phyloP scores from a whole-genome alignment of 805 yeast species.

The Isabelozyma pseudorhagii region DNA sequence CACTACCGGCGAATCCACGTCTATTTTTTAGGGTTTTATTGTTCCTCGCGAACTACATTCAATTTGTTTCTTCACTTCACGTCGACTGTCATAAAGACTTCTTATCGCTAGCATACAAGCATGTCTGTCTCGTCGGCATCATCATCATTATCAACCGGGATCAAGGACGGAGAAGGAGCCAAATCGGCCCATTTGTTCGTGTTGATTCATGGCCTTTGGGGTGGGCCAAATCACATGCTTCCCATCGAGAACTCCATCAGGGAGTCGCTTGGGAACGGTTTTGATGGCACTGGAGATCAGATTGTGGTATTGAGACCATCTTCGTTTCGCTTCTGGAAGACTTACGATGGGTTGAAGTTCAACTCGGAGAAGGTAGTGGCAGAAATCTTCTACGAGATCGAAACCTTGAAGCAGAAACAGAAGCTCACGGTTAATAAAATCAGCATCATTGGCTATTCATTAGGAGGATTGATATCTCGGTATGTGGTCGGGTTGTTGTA shows the following conservation, averaged over 20 bases:
- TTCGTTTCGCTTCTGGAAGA: slow-evolving; percentile 41
- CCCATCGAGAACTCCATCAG: slow-evolving; percentile 31
- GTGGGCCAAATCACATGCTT: slow-evolving; percentile 39
- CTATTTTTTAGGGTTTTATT: not conserved
- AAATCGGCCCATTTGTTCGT: slow-evolving; percentile 33
- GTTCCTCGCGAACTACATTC: too few relatives aligned
- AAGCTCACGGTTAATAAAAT: slow-evolving; percentile 51
- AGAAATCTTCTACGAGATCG: slow-evolving; percentile 40
- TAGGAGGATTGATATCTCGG: slow-evolving; percentile 84
- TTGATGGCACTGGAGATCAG: slow-evolving; percentile 17
- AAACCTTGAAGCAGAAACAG: slow-evolving; percentile 28
- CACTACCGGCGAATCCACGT: not conserved
- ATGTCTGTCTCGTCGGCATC: not conserved
- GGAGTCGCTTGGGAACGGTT: slow-evolving; percentile 15
- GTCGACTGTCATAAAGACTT: too few relatives aligned
- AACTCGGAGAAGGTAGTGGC: slow-evolving; percentile 33
- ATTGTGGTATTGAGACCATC: slow-evolving; percentile 37
- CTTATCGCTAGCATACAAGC: not conserved
- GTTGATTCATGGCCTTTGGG: slow-evolving; percentile 43
- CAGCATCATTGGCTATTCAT: slow-evolving; percentile 81
- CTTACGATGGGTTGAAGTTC: slow-evolving; percentile 39
- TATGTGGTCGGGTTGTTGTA: slow-evolving; percentile 65
- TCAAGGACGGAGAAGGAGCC: not conserved
- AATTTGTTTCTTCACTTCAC: too few relatives aligned
- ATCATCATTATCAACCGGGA: not conserved